A percentile compares a stretch with the other conserved stretches of the same genome.
Conservation (phyloP, 352 stramenopile genomes). For the Phytophthora meadii region DNA sequence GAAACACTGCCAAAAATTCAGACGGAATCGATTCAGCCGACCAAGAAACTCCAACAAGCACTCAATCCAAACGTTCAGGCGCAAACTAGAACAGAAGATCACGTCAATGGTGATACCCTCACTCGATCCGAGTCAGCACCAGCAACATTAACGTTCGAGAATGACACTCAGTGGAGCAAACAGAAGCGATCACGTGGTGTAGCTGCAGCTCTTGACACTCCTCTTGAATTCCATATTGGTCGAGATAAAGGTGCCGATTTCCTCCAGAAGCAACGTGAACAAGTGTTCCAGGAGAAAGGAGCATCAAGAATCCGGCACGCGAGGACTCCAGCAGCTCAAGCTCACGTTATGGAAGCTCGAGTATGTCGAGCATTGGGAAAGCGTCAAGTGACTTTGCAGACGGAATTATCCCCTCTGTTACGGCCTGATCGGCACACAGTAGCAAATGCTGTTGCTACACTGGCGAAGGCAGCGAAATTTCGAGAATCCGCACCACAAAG, state of each 20-base stretch:
- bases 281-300: constrained; percentile 33
- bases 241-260: constrained; percentile 56
- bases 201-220: constrained; percentile 38
- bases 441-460: constrained; percentile 37
- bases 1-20: constrained; percentile 25
- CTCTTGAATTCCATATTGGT: constrained; percentile 39
- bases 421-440: constrained; percentile 47
- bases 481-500: constrained; percentile 29
- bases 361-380: constrained; percentile 53
- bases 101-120: background rate
- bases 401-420: constrained; percentile 36
- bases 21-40: background rate
- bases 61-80: background rate
- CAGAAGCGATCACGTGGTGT: constrained; percentile 57
- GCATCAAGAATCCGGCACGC: constrained; percentile 53
- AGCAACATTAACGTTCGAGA: constrained; percentile 33
- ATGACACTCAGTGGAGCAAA: constrained; percentile 28
- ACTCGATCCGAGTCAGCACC: constrained; percentile 62
- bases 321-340: constrained; percentile 43
- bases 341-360: constrained; percentile 50
- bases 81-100: background rate
- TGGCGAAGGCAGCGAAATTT: constrained; percentile 40
- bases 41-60: background rate
- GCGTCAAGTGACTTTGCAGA: constrained; percentile 16
- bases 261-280: constrained; percentile 57